A percentile compares a stretch with the other conserved stretches of the same genome.
Conservation (phyloP, 163 green algal species). For the Trebouxia gelatinosa region DNA sequence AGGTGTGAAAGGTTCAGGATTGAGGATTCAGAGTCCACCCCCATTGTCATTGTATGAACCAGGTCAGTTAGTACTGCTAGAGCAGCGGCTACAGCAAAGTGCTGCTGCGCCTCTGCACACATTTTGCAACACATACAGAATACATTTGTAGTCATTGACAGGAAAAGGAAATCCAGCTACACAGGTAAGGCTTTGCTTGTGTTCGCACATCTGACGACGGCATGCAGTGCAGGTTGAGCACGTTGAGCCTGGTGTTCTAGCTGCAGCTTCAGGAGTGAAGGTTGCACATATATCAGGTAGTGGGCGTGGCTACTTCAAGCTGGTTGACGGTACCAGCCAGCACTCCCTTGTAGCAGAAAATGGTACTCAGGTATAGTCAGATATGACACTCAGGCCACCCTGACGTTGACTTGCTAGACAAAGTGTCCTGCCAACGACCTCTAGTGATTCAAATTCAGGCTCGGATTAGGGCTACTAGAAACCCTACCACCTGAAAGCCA, state of each 20-base stretch:
- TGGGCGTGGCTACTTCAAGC: constrained; percentile 82
- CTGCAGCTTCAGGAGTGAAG: not conserved
- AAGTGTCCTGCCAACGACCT: too few species aligned
- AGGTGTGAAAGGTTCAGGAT: too few species aligned
- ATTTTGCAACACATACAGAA: too few species aligned
- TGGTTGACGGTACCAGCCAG: constrained; percentile 40
- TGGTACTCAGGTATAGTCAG: not conserved
- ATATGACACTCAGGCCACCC: not conserved
- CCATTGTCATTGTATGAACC: too few species aligned
- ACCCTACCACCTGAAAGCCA: too few species aligned
- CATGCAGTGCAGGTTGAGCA: constrained; percentile 8
- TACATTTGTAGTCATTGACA: too few species aligned
- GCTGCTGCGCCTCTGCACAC: too few species aligned
- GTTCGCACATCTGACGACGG: not conserved
- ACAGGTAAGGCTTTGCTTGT: not conserved
- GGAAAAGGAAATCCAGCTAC: not conserved
- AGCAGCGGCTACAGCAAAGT: too few species aligned
- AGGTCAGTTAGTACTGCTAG: too few species aligned
- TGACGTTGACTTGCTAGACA: not conserved
- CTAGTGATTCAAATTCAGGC: too few species aligned
- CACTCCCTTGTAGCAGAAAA: not conserved
- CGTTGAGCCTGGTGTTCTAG: constrained; percentile 24
- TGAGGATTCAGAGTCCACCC: too few species aligned
- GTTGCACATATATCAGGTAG: constrained; percentile 32
- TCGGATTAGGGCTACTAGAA: too few species aligned